phyloP scores from a whole-genome alignment of 2,329 filamentous ascomycete species.

The Aurifilum marmelostoma region DNA sequence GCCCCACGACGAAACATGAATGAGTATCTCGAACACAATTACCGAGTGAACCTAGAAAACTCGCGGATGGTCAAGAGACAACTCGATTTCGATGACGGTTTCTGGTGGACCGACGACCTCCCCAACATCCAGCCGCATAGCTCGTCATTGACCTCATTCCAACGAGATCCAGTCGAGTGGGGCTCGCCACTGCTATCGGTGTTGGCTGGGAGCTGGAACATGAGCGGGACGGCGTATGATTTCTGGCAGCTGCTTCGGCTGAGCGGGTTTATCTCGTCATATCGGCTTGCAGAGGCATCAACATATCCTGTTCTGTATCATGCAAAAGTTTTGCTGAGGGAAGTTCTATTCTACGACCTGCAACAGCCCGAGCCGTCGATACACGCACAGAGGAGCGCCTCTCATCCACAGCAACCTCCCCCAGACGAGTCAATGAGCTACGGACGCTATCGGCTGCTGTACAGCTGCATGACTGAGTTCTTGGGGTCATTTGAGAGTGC shows the following conservation, averaged over 20 bases:
- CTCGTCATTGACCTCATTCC: slow-evolving; percentile 43
- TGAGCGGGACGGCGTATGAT: slow-evolving; percentile 51
- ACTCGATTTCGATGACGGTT: slow-evolving; percentile 58
- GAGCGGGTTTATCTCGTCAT: slow-evolving; percentile 53
- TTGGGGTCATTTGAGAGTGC: slow-evolving; percentile 56
- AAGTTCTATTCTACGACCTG: slow-evolving; percentile 58
- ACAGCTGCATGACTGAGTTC: slow-evolving; percentile 55
- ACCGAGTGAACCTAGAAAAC: slow-evolving; percentile 45
- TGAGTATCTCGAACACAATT: slow-evolving; percentile 53
- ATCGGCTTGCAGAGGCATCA: slow-evolving; percentile 52
- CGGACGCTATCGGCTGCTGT: slow-evolving; percentile 52
- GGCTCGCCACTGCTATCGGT: slow-evolving; percentile 55
- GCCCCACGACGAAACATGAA: slow-evolving; percentile 55
- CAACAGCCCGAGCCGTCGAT: slow-evolving; percentile 53
- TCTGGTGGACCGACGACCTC: slow-evolving; percentile 61
- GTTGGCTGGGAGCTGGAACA: slow-evolving; percentile 57
- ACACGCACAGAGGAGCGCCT: slow-evolving; percentile 42
- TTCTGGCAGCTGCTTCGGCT: slow-evolving; percentile 57
- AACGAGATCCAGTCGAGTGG: slow-evolving; percentile 43
- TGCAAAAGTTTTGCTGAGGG: slow-evolving; percentile 58
- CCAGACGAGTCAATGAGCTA: slow-evolving; percentile 52
- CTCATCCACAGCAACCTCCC: slow-evolving; percentile 36
- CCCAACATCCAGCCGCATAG: slow-evolving; percentile 45
- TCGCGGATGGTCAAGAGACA: slow-evolving; percentile 47
- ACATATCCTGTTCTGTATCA: slow-evolving; percentile 55